Conservation (phyloP, 1,139 yeast species). For the Debaryomyces sp. region DNA sequence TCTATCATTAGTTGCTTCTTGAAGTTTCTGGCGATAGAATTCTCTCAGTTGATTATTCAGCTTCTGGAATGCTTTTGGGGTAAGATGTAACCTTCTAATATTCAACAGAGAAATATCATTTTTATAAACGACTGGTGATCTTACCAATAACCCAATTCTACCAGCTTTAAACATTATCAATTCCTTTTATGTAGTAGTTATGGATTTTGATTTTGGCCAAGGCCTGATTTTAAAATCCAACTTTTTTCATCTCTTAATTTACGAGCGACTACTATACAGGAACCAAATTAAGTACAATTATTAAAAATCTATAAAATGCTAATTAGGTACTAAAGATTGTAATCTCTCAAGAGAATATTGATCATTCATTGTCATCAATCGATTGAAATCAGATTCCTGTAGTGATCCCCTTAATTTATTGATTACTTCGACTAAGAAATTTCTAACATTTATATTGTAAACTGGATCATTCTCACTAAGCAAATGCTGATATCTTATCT, state of each 20-base stretch:
- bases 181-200: neutral
- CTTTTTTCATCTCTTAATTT: neutral
- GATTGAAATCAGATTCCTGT: conserved; percentile 27
- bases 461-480: conserved; percentile 58
- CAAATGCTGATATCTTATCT: conserved; percentile 51
- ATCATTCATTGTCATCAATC: conserved; percentile 30
- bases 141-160: neutral
- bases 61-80: neutral
- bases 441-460: conserved; percentile 49
- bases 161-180: neutral
- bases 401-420: conserved; percentile 22
- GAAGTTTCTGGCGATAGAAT: conserved; percentile 4
- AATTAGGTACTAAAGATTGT: conserved; percentile 12
- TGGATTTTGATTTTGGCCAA: neutral
- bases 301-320: neutral
- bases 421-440: conserved; percentile 25
- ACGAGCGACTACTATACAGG: neutral
- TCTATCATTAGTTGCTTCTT: conserved; percentile 20
- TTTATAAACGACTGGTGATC: neutral
- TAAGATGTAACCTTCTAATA: neutral
- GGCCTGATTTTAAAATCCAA: neutral
- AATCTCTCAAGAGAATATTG: conserved; percentile 38
- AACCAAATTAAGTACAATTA: neutral
- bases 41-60: neutral
- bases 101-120: neutral